phyloP scores from a whole-genome alignment of 78 protist genomes.

The Paratrimastix pyriformis region DNA sequence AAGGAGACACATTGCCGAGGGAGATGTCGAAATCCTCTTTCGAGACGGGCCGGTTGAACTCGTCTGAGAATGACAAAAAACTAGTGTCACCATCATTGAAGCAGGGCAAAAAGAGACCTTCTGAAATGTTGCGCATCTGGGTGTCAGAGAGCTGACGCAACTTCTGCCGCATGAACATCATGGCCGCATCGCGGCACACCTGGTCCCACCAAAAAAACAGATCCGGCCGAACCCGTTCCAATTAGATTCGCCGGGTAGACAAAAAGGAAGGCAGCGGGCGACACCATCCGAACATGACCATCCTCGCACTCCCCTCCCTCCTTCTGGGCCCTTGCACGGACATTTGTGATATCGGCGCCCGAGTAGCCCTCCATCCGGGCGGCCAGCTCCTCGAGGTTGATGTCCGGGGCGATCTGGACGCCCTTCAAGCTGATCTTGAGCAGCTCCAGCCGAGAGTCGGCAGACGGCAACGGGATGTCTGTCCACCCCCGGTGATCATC shows the following conservation, averaged over 20 bases:
- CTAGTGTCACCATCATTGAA: too few species aligned
- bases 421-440: not conserved
- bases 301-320: too few species aligned
- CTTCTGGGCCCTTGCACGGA: too few species aligned
- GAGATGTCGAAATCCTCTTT: not conserved
- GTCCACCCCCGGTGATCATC: too few species aligned
- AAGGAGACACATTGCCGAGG: not conserved
- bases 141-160: not conserved
- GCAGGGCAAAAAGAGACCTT: too few species aligned
- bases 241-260: too few species aligned
- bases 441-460: not conserved
- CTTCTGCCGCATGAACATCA: not conserved
- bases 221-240: too few species aligned
- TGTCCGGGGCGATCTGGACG: not conserved
- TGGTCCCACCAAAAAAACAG: too few species aligned
- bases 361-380: not conserved
- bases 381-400: conserved; percentile 2
- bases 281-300: too few species aligned
- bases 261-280: too few species aligned
- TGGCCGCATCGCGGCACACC: conserved; percentile 3
- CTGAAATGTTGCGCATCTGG: not conserved
- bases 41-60: not conserved
- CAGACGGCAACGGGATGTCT: not conserved
- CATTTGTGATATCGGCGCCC: conserved; percentile 10
- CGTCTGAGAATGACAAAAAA: too few species aligned